phyloP scores from a whole-genome alignment of 2,329 filamentous ascomycete species.

The Fusarium marasasianum region DNA sequence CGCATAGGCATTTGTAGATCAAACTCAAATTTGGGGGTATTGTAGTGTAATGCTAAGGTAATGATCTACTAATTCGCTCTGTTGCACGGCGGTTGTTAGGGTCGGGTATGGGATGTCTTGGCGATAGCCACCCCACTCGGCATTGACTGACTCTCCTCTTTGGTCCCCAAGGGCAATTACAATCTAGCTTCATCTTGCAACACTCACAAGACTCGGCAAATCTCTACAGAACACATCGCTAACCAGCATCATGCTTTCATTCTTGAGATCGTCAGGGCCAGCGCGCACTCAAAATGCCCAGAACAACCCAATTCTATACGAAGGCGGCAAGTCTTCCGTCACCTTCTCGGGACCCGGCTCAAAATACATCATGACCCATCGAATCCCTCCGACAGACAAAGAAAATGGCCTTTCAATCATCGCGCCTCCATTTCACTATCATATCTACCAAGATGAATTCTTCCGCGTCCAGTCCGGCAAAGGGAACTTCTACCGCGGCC shows the following conservation, averaged over 20 bases:
- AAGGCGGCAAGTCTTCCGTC: constrained; percentile 1
- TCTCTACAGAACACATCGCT: too few relatives aligned
- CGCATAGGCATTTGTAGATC: not conserved
- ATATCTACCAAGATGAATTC: constrained; percentile 10
- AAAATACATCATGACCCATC: constrained; percentile 19
- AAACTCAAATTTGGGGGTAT: too few relatives aligned
- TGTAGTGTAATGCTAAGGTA: not conserved
- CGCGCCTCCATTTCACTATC: constrained; percentile 1
- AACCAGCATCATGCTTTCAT: not conserved
- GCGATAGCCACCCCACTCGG: not conserved
- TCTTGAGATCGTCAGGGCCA: not conserved
- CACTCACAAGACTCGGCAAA: not conserved
- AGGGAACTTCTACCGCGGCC: not conserved
- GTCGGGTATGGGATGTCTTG: not conserved
- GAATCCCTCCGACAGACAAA: not conserved
- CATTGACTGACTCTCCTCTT: not conserved
- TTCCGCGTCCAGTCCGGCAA: constrained; percentile 1
- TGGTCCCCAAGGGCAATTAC: not conserved
- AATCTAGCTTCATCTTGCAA: not conserved
- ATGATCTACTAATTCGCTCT: not conserved
- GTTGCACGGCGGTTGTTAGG: not conserved
- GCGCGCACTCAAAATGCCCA: not conserved
- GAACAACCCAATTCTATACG: not conserved
- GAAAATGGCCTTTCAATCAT: not conserved
- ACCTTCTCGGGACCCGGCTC: not conserved